These are phyloP conservation scores for Cucumis melo DNA, from an alignment of 306 rosid genomes.

Conservation along the genomic window DNA sequence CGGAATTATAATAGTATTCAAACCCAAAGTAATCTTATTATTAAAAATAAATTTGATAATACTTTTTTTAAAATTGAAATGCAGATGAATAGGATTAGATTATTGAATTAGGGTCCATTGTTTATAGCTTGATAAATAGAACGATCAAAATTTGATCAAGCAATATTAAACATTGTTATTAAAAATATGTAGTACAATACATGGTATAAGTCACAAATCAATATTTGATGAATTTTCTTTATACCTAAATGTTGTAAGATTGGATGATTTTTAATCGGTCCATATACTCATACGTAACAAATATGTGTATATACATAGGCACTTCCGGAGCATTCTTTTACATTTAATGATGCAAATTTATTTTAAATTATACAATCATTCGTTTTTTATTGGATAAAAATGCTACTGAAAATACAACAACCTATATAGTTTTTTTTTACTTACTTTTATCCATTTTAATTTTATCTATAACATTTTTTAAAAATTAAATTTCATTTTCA, in stretches of 20 bases:
- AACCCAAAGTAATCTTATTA: not conserved
- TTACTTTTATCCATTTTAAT: not conserved
- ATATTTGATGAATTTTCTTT: no score
- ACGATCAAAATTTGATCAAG: not conserved
- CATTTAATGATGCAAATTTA: not conserved
- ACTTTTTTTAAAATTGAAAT: not conserved
- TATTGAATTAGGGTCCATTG: not conserved
- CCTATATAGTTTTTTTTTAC: not conserved
- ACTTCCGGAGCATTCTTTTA: not conserved
- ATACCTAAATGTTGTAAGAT: no score
- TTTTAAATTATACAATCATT: not conserved
- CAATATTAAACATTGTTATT: not conserved
- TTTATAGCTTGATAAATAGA: not conserved
- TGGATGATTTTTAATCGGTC: no score
- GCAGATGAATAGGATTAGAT: not conserved
- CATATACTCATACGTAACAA: no score
- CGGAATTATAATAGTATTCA: no score
- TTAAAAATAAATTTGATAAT: not conserved
- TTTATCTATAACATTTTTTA: not conserved
- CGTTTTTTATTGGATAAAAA: not conserved
- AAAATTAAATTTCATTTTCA: not conserved
- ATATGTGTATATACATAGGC: no score
- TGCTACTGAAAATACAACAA: no score
- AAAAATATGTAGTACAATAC: no score
- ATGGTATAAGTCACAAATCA: no score